A percentile compares a stretch with the other conserved stretches of the same genome.
These are phyloP conservation scores for Candida sphagnicola DNA, from an alignment of 805 yeast genomes.

Conservation along the genomic window DNA sequence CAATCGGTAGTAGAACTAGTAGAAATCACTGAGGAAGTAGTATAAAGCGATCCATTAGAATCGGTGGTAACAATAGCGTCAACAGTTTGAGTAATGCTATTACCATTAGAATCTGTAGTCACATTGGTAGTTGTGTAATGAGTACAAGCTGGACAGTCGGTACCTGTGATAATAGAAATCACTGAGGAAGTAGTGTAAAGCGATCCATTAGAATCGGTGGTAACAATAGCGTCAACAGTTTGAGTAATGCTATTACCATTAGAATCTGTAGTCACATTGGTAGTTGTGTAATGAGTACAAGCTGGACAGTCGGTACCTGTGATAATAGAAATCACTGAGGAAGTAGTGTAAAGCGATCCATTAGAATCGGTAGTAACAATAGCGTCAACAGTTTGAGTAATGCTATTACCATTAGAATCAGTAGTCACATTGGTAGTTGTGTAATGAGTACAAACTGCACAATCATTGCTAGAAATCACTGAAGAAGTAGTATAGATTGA, in stretches of 20 bases:
- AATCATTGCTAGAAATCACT: constrained; percentile 6
- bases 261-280: constrained; percentile 4
- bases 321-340: constrained; percentile 1
- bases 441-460: constrained; percentile 3
- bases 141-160: constrained; percentile 2
- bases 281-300: constrained; percentile 11
- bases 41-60: constrained; percentile 6
- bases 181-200: constrained; percentile 8
- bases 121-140: neutral
- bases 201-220: constrained; percentile 9
- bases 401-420: constrained; percentile 9
- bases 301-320: constrained; percentile 5
- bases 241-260: constrained; percentile 9
- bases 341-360: constrained; percentile 13
- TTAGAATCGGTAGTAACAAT: constrained; percentile 13
- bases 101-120: constrained; percentile 9
- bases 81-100: neutral
- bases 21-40: constrained; percentile 7
- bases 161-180: neutral
- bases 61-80: constrained; percentile 17
- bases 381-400: neutral
- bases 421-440: neutral
- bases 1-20: constrained; percentile 7
- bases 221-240: constrained; percentile 9
- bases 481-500: constrained; percentile 10